These are phyloP conservation scores for Phialocephala sp. DNA, from an alignment of 2,329 filamentous ascomycete species.

Conservation along the genomic window DNA sequence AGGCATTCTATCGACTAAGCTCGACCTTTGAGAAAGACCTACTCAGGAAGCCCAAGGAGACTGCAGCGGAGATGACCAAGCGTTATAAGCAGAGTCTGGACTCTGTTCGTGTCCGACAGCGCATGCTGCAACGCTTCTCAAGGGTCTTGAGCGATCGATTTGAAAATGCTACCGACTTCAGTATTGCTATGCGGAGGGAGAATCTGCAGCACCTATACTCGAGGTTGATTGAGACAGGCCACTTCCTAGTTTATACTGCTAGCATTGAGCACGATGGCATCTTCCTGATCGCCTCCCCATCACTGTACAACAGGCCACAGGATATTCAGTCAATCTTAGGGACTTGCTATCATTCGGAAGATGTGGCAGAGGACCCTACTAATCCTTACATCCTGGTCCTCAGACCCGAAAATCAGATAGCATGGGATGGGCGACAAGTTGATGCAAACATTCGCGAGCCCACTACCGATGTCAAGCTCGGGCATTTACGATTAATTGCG, in stretches of 20 bases:
- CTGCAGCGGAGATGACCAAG: constrained; percentile 89
- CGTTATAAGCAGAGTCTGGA: constrained; percentile 95
- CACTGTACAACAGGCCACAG: constrained; percentile 73
- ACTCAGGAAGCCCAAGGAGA: constrained; percentile 82
- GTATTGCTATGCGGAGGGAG: constrained; percentile 74
- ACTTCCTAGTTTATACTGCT: constrained; percentile 82
- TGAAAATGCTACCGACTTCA: constrained; percentile 96
- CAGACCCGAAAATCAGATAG: constrained; percentile 76
- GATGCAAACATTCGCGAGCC: constrained; percentile 75
- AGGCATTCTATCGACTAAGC: constrained; percentile 86
- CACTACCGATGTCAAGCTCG: constrained; percentile 82
- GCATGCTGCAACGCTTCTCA: constrained; percentile 95
- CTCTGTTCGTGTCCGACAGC: constrained; percentile 92
- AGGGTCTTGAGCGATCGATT: constrained; percentile 90
- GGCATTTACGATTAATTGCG: constrained; percentile 86
- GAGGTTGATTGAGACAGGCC: constrained; percentile 78
- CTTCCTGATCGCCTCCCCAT: constrained; percentile 84
- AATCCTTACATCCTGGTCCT: constrained; percentile 88
- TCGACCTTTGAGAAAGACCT: constrained; percentile 92
- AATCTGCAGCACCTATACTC: constrained; percentile 80
- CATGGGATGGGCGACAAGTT: constrained; percentile 82
- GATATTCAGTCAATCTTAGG: constrained; percentile 88
- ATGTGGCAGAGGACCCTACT: constrained; percentile 73
- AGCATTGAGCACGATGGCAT: constrained; percentile 75
- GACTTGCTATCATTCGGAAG: constrained; percentile 75